Percentiles rank a stretch among this genome's conserved stretches.
Evolutionary conservation across 257 asterid species (phyloP).

Genomic region (Fraxinus quadrangulata): DNA sequence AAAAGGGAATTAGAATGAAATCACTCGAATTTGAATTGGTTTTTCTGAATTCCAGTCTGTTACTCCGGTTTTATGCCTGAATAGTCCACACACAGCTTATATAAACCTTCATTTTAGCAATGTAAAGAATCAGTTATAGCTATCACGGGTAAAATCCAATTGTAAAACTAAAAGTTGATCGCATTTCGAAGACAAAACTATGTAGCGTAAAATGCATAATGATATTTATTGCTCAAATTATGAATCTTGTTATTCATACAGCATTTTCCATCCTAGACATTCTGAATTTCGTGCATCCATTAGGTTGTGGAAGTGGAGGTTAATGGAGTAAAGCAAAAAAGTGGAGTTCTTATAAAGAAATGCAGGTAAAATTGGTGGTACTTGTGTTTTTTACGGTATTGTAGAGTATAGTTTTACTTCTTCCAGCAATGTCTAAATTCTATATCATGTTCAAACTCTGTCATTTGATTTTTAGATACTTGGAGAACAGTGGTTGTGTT

Average conservation of each 20-base stretch:
- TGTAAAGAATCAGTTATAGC: too few relatives aligned
- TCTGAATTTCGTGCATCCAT: constrained; percentile 31
- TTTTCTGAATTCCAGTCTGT: neutral
- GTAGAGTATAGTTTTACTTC: neutral
- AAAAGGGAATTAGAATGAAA: neutral
- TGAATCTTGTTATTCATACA: neutral
- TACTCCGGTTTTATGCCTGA: neutral
- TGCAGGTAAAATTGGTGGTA: constrained; percentile 57
- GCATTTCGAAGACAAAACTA: too few relatives aligned
- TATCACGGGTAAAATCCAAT: neutral
- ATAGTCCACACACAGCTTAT: neutral
- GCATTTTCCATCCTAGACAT: neutral
- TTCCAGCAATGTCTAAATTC: neutral
- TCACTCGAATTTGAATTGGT: neutral
- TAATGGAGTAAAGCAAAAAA: constrained; percentile 77
- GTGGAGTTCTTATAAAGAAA: constrained; percentile 94
- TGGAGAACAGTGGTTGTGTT: constrained; percentile 95
- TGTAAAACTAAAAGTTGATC: too few relatives aligned
- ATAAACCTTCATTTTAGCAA: neutral
- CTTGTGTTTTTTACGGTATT: too few relatives aligned
- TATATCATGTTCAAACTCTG: neutral
- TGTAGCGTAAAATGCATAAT: too few relatives aligned
- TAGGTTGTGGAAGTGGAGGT: constrained; percentile 89
- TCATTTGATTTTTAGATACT: constrained; percentile 48
- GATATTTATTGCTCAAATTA: too few relatives aligned